Base-by-base conservation (phyloP, 768 basidiomycete species). In the Leccinum fibrillosum region DNA sequence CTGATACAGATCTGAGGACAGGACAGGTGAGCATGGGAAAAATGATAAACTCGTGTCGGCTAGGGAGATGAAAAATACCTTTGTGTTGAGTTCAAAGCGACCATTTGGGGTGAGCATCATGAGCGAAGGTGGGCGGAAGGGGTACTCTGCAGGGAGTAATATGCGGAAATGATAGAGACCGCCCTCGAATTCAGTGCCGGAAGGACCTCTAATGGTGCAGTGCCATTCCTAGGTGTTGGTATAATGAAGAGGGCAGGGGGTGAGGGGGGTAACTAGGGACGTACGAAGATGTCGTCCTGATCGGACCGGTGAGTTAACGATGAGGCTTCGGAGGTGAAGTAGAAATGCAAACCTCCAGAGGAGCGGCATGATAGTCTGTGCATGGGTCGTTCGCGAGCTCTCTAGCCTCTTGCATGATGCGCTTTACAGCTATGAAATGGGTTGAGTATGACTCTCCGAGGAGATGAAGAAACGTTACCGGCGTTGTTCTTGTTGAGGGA, bases 91-190 rank as follows among this genome's bases (percentile, higher is more conserved):
- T 74, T 98, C 95, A 66, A 98, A 98, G 49, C 96, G 84, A n/a
- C 96, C 96, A 62, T 90, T 96, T 6, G 96, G 96, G 12, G 95
- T 98, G 49, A 98, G 85, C 78, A 98, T 85, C 86, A 95, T 90
- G 69, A 98, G 86, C 50, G 94, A 92, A 23, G 96, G 96, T 32
- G 96, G 94, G 60, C 93, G 86, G 77, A 98, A 97, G 32, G 96
- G 96, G 72, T 98, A 98, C 77, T 94, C 92, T 54, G 94, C 87
- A 12, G 95, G 94, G 8, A 97, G 77, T 26, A 92, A 74, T 66
- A 96, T 89, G 56, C 94, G 86, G 72, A 97, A 89, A 75, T 98
- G 96, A 75, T 98, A 98, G n/a, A 97, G 76, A 48, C 95, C 96
- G 54, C 92, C 93, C 72, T 93, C 91, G 61, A 89, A 98, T 70